A percentile compares a stretch with the other conserved stretches of the same genome.
Conservation (phyloP, 495 filamentous ascomycete genomes). For the Hyaloscypha variabilis region DNA sequence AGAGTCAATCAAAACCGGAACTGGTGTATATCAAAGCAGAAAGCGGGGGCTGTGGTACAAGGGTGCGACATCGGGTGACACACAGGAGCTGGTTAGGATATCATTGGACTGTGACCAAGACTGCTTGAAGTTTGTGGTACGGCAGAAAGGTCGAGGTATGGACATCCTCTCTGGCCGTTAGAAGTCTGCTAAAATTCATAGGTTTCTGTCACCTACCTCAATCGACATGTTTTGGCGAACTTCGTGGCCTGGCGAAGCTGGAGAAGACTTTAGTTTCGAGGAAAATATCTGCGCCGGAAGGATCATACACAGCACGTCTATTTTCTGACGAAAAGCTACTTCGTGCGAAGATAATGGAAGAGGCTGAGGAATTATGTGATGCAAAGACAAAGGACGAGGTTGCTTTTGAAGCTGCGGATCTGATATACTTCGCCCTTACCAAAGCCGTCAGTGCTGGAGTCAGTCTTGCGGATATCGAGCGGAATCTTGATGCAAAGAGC, state of each 20-base stretch:
- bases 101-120: slow-evolving; percentile 91
- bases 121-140: slow-evolving; percentile 85
- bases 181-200: slow-evolving; percentile 35
- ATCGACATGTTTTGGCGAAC: slow-evolving; percentile 86
- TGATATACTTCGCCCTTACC: slow-evolving; percentile 93
- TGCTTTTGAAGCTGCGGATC: slow-evolving; percentile 90
- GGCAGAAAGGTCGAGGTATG: slow-evolving; percentile 76
- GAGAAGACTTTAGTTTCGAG: slow-evolving; percentile 81
- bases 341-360: slow-evolving; percentile 96
- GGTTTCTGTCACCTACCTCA: slow-evolving; percentile 96
- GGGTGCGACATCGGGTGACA: slow-evolving; percentile 90
- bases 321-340: slow-evolving; percentile 90
- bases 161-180: slow-evolving; percentile 3
- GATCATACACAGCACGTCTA: slow-evolving; percentile 90
- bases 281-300: slow-evolving; percentile 78
- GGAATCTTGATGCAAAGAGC: slow-evolving; percentile 90
- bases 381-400: slow-evolving; percentile 81
- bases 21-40: slow-evolving; percentile 92
- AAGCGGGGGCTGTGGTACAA: slow-evolving; percentile 98
- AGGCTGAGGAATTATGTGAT: slow-evolving; percentile 90
- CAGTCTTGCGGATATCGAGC: slow-evolving; percentile 82
- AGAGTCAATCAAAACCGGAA: slow-evolving; percentile 83
- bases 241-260: slow-evolving; percentile 77
- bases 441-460: slow-evolving; percentile 85
- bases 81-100: slow-evolving; percentile 83